Base-by-base conservation (phyloP, 2,329 filamentous ascomycete genomes). In the Apiospora phragmitis region DNA sequence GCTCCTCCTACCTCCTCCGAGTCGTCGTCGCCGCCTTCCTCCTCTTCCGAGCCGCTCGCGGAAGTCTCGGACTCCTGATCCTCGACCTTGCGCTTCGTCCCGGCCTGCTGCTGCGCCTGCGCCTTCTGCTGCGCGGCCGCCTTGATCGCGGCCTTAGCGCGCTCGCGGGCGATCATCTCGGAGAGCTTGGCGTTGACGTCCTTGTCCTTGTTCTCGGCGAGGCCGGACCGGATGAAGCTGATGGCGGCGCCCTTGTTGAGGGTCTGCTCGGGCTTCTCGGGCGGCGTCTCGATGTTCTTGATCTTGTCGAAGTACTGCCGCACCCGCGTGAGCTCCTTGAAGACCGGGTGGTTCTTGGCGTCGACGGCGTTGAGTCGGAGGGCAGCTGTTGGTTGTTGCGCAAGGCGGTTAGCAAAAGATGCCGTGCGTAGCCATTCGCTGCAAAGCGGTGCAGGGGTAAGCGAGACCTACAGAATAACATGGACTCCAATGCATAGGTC, bases 261-360 rank as follows among this genome's bases (percentile, higher is more conserved):
- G 1, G 84, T 87, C 72, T 82, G 78, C 55, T 81, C 84, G 29
- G 87, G 86, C 77, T 89, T 85, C 69, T 84, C 81, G 4, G 87
- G 86, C 1, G 89, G 88, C 8, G 85, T 87, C 81, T 98, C 94
- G 3, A 90, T 88, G 18, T 86, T 85, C 78, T 96, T 94, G 80
- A 98, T 95, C 84, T 98, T 99, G 71, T 89, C 90, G 82, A 97
- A 97, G 81, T 98, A 98, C 79, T 94, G 92, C 81, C 92, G 94
- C 69, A 98, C 91, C 70, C 96, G 91, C 71, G 90, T 92, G 73
- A 99, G 88, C 84, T 99, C 96, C 71, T 88, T 88, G 82, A 94
- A 96, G 71, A 99, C 90, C 38, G 93, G 88, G 79, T 98, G 95
- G 68, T 92, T 87, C 80, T 93, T 94, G n/a, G 93, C 91, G 77